phyloP scores from a whole-genome alignment of 306 rosid species.

The barrel medic (Medicago truncatula) region DNA sequence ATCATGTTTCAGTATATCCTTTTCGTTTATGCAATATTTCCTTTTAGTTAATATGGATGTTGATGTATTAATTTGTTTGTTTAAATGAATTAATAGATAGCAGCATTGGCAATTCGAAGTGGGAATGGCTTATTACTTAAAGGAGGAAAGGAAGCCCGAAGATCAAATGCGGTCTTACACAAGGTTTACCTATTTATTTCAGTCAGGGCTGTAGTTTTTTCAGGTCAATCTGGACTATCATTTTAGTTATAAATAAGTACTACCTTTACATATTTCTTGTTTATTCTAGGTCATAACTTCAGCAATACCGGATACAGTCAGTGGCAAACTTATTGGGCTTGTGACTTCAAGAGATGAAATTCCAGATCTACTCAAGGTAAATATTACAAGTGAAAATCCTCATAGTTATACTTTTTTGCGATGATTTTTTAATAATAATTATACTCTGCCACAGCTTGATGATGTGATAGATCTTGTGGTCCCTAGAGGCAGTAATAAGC shows the following conservation, averaged over 20 bases:
- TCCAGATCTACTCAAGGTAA: constrained; percentile 90
- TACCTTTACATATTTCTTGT: constrained; percentile 29
- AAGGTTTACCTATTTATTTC: constrained; percentile 60
- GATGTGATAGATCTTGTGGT: constrained; percentile 95
- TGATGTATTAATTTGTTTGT: constrained; percentile 29
- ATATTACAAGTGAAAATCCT: constrained; percentile 11
- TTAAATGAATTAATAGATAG: constrained; percentile 65
- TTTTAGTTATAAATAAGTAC: constrained; percentile 18
- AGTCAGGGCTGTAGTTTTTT: constrained; percentile 19
- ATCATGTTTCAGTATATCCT: background rate
- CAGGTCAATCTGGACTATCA: constrained; percentile 27
- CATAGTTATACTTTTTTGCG: constrained; percentile 23
- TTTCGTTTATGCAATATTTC: constrained; percentile 15
- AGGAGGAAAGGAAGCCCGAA: constrained; percentile 90
- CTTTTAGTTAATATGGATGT: constrained; percentile 18
- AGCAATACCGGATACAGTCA: constrained; percentile 68
- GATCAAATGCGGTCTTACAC: constrained; percentile 79
- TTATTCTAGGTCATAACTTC: constrained; percentile 72
- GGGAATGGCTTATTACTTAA: constrained; percentile 93
- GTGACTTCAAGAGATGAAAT: constrained; percentile 88
- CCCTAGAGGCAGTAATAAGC: constrained; percentile 93
- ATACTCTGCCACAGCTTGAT: constrained; percentile 69
- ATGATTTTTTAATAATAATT: constrained; percentile 38
- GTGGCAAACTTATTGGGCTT: constrained; percentile 82
- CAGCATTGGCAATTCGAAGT: constrained; percentile 86